These are phyloP conservation scores for Tricholoma flavovirens DNA, from an alignment of 768 basidiomycete species.

Conservation along the genomic window DNA sequence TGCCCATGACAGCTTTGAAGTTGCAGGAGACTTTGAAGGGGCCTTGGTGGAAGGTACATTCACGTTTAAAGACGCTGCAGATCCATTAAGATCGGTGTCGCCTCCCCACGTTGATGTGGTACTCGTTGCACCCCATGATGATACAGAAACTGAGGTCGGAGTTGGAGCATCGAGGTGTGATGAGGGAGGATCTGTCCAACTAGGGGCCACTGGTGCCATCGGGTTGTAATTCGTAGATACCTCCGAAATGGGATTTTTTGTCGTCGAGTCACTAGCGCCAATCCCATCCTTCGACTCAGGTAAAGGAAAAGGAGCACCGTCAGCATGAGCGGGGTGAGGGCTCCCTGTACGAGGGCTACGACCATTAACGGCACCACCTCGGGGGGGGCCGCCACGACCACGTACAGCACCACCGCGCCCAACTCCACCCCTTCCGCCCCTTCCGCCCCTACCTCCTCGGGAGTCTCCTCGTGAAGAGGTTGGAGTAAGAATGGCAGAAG, in stretches of 20 bases:
- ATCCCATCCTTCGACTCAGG: slow-evolving; percentile 15
- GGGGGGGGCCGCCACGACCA: slow-evolving; percentile 45
- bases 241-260: slow-evolving; percentile 18
- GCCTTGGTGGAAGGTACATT: slow-evolving; percentile 26
- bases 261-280: slow-evolving; percentile 19
- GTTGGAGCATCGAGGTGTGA: slow-evolving; percentile 28
- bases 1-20: slow-evolving; percentile 80
- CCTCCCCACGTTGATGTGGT: slow-evolving; percentile 28
- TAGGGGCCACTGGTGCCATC: slow-evolving; percentile 19
- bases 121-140: slow-evolving; percentile 26
- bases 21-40: slow-evolving; percentile 55
- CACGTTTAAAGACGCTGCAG: slow-evolving; percentile 18
- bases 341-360: slow-evolving; percentile 32
- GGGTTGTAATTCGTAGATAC: slow-evolving; percentile 24
- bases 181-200: slow-evolving; percentile 26
- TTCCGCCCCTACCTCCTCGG: slow-evolving; percentile 57
- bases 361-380: slow-evolving; percentile 37
- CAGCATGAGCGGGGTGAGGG: slow-evolving; percentile 22
- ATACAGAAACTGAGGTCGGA: slow-evolving; percentile 27
- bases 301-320: slow-evolving; percentile 19
- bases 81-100: slow-evolving; percentile 34
- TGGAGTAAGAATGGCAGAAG: slow-evolving; percentile 32
- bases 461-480: slow-evolving; percentile 48
- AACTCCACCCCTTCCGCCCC: slow-evolving; percentile 54
- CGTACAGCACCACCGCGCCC: slow-evolving; percentile 46